phyloP scores from a whole-genome alignment of 2,329 filamentous ascomycete genomes.

The Xylariales sp. region DNA sequence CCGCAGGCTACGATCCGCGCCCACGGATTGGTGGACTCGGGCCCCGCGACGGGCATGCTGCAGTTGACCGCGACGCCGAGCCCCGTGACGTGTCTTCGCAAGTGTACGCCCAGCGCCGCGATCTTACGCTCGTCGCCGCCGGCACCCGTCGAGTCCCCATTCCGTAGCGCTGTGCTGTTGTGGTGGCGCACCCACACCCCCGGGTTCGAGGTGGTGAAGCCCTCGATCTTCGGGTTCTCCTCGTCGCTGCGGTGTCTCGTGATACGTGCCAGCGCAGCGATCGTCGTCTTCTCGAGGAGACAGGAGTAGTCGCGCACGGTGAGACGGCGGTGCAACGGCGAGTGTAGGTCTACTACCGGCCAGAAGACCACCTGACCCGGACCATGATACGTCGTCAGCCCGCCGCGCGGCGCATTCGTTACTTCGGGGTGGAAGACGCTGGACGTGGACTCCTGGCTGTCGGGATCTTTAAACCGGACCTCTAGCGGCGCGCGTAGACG shows the following conservation, averaged over 20 bases:
- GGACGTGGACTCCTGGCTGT: constrained; percentile 26
- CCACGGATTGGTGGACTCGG: constrained; percentile 45
- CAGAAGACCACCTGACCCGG: constrained; percentile 92
- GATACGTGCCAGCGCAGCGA: constrained; percentile 50
- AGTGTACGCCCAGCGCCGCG: constrained; percentile 86
- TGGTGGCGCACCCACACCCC: constrained; percentile 69
- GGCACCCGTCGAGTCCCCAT: constrained; percentile 15
- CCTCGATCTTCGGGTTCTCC: constrained; percentile 51
- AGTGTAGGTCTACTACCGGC: constrained; percentile 77
- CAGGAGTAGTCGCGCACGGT: constrained; percentile 73
- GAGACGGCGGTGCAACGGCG: constrained; percentile 49
- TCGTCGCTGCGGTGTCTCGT: background rate
- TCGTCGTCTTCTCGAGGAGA: constrained; percentile 71
- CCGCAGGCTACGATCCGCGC: constrained; percentile 85
- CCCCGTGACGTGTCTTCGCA: constrained; percentile 75
- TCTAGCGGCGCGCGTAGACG: constrained; percentile 38
- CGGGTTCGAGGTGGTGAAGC: constrained; percentile 67
- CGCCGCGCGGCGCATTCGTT: constrained; percentile 71
- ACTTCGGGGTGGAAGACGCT: constrained; percentile 50
- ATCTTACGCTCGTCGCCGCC: constrained; percentile 62
- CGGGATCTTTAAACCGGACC: constrained; percentile 15
- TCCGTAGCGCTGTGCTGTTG: background rate
- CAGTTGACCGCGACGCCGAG: constrained; percentile 82
- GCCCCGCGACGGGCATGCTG: constrained; percentile 48
- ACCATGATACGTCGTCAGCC: constrained; percentile 91